These are phyloP conservation scores for Alternaria novae-zelandiae DNA, from an alignment of 2,329 filamentous ascomycete species.

Conservation along the genomic window DNA sequence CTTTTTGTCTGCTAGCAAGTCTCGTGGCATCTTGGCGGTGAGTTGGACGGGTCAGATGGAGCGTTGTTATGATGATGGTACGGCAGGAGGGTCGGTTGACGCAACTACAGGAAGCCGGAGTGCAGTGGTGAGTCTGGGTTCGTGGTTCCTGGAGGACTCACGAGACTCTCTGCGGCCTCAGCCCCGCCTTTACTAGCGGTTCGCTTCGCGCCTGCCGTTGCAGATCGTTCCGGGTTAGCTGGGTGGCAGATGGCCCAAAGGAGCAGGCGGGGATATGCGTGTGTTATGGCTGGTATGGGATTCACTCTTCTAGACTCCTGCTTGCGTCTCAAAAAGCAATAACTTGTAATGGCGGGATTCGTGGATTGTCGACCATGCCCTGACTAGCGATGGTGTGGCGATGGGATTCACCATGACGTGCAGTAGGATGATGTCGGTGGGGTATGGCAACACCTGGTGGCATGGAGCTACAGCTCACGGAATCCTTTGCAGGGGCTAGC, in stretches of 20 bases:
- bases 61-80: not conserved
- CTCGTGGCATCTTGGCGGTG: conserved; percentile 50
- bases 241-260: not conserved
- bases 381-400: not conserved
- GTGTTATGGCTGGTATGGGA: not conserved
- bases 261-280: not conserved
- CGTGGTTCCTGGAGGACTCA: conserved; percentile 23
- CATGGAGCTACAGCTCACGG: not conserved
- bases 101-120: conserved; percentile 9
- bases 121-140: conserved; percentile 21
- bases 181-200: conserved; percentile 16
- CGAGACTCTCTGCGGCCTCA: conserved; percentile 19
- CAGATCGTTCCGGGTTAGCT: conserved; percentile 1
- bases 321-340: not conserved
- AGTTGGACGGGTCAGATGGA: conserved; percentile 4
- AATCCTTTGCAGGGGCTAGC: not conserved
- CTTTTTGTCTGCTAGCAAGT: conserved; percentile 48
- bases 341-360: not conserved
- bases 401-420: conserved; percentile 12
- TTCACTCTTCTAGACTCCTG: not conserved
- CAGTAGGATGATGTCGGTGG: conserved; percentile 1
- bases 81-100: conserved; percentile 2
- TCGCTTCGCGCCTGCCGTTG: conserved; percentile 15
- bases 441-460: not conserved
- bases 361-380: not conserved